phyloP scores from a whole-genome alignment of 2,329 filamentous ascomycete species.

The Pseudocercospora pini-densiflorae region DNA sequence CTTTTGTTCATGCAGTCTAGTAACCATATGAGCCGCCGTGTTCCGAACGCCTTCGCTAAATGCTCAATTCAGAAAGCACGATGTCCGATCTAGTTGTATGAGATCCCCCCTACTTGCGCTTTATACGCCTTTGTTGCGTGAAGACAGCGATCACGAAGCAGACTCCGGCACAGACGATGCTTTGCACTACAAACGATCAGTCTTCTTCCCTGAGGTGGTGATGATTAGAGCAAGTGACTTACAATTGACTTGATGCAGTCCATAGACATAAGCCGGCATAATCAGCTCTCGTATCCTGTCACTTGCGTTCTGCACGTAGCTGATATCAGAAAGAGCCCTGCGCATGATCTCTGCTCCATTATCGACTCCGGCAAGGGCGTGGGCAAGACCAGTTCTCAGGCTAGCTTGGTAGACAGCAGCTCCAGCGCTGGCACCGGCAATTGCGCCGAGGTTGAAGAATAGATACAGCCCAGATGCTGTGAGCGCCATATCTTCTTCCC shows the following conservation, averaged over 20 bases:
- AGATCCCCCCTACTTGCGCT: neutral
- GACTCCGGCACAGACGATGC: slow-evolving; percentile 17
- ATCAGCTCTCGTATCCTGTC: slow-evolving; percentile 27
- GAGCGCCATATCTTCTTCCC: slow-evolving; percentile 53
- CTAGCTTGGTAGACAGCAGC: slow-evolving; percentile 45
- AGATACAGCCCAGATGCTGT: slow-evolving; percentile 56
- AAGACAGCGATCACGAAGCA: slow-evolving; percentile 17
- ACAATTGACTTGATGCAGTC: slow-evolving; percentile 36
- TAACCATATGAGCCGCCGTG: too few relatives aligned
- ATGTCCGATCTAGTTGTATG: neutral
- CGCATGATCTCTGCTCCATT: slow-evolving; percentile 46
- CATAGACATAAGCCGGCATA: slow-evolving; percentile 34
- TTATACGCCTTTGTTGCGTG: slow-evolving; percentile 10
- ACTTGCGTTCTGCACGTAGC: slow-evolving; percentile 42
- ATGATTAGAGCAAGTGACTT: too few relatives aligned
- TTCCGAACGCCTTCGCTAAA: neutral
- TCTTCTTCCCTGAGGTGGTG: too few relatives aligned
- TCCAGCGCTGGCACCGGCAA: slow-evolving; percentile 45
- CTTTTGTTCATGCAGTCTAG: neutral
- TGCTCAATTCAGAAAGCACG: neutral
- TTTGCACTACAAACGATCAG: slow-evolving; percentile 14
- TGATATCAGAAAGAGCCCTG: slow-evolving; percentile 46
- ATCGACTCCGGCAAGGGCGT: slow-evolving; percentile 38
- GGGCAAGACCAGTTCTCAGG: slow-evolving; percentile 41
- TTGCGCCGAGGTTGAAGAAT: slow-evolving; percentile 48